A percentile compares a stretch with the other conserved stretches of the same genome.
Conservation (phyloP, 257 asterid genomes). For the Apocynum venetum region DNA sequence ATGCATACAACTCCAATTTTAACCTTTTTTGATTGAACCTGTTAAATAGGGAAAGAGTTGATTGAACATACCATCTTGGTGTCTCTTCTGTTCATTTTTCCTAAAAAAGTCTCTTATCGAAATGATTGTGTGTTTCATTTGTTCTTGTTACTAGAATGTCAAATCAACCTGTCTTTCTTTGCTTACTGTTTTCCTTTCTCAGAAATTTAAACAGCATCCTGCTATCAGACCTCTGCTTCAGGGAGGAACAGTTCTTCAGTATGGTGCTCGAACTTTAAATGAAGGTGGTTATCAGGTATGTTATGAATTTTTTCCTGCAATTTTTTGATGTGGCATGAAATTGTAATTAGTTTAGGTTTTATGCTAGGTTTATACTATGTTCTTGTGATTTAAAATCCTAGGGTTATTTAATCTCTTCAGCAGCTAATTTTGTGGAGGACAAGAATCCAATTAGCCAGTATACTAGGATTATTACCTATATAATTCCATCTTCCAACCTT, state of each 20-base stretch:
- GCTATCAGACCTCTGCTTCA: constrained; percentile 77
- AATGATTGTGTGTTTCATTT: not conserved
- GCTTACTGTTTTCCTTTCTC: constrained; percentile 12
- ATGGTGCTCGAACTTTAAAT: constrained; percentile 92
- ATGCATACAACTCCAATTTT: not conserved
- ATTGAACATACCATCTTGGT: not conserved
- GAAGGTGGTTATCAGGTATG: constrained; percentile 98
- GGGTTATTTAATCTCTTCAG: not conserved
- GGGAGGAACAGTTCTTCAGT: constrained; percentile 79
- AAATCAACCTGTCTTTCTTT: not conserved
- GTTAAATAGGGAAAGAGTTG: not conserved
- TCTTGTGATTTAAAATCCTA: not conserved
- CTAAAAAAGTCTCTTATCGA: not conserved
- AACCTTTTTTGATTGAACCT: not conserved
- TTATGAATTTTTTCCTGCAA: not conserved
- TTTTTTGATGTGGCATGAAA: not conserved
- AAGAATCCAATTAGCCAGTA: not conserved
- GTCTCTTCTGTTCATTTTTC: not conserved
- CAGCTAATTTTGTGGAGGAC: not conserved
- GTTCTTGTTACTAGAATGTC: not conserved
- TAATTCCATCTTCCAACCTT: no score
- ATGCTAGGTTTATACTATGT: not conserved
- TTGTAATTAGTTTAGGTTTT: not conserved
- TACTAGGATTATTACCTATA: not conserved
- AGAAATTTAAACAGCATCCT: constrained; percentile 91